These are phyloP conservation scores for Globisporangium mamillatum DNA, from an alignment of 352 stramenopile genomes.

Conservation along the genomic window DNA sequence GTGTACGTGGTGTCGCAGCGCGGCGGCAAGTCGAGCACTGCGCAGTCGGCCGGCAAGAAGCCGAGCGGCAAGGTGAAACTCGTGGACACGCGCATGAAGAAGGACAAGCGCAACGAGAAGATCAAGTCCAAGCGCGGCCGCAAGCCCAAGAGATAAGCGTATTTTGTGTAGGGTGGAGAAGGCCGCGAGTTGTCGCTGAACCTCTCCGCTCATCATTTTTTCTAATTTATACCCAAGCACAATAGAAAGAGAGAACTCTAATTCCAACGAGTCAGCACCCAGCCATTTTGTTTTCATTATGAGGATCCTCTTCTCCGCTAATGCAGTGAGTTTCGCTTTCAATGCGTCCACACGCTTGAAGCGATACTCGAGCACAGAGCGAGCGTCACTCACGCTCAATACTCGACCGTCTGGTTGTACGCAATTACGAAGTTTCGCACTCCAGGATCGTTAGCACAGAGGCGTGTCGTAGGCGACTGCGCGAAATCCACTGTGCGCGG, in stretches of 20 bases:
- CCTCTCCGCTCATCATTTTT: constrained; percentile 13
- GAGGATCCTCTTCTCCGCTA: no score
- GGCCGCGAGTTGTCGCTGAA: no score
- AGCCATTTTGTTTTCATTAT: not conserved
- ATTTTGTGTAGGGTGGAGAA: not conserved
- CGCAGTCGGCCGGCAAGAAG: constrained; percentile 73
- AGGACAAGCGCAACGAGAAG: constrained; percentile 90
- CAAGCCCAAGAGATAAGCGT: constrained; percentile 82
- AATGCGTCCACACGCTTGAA: no score
- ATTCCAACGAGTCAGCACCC: not conserved
- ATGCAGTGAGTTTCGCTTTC: no score
- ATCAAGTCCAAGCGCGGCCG: constrained; percentile 80
- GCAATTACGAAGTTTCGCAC: no score
- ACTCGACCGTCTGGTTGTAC: no score
- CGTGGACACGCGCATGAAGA: constrained; percentile 98
- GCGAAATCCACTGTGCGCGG: no score
- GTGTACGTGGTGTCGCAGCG: constrained; percentile 95
- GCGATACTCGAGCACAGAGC: no score
- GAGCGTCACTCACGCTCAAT: no score
- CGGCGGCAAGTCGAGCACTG: constrained; percentile 45
- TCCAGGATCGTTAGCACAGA: no score
- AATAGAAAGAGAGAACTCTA: constrained; percentile 8
- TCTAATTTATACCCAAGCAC: constrained; percentile 15
- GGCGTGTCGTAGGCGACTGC: no score
- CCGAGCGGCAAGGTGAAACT: constrained; percentile 92